Conservation (phyloP, 1,284 basidiomycete genomes). For the Bondarzewia mesenterica region DNA sequence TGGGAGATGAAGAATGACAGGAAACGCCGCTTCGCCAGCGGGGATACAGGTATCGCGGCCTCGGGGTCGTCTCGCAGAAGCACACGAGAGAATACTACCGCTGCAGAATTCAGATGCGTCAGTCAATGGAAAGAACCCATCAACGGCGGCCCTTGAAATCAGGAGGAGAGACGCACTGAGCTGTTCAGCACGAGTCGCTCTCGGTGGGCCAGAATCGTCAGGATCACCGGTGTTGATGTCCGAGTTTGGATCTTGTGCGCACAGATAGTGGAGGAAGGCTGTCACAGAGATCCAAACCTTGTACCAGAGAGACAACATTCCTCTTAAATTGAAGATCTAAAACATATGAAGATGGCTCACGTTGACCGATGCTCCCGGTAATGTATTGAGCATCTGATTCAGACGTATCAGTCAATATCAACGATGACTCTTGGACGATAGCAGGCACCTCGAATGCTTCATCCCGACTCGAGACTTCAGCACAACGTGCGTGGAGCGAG, state of each 20-base stretch:
- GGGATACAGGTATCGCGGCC: conserved; percentile 31
- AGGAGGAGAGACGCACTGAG: not conserved
- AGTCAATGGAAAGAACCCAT: not conserved
- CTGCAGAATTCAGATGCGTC: conserved; percentile 23
- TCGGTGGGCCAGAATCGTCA: not conserved
- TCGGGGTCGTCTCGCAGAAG: conserved; percentile 47
- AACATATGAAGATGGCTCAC: conserved; percentile 26
- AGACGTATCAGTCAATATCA: not conserved
- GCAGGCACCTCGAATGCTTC: conserved; percentile 57
- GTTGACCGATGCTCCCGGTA: conserved; percentile 50
- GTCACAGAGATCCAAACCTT: conserved; percentile 71
- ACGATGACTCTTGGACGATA: conserved; percentile 4
- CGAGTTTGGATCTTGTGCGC: conserved; percentile 30
- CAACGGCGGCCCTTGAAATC: no score
- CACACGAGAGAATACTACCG: conserved; percentile 48
- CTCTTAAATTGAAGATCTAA: not conserved
- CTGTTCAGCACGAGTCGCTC: not conserved
- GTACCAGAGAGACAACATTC: not conserved
- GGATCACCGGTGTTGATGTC: no score
- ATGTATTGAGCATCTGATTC: conserved; percentile 36
- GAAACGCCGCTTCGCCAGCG: conserved; percentile 47
- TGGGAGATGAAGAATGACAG: conserved; percentile 43
- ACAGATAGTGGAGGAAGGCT: conserved; percentile 59
- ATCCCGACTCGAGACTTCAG: conserved; percentile 44
- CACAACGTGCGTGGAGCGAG: conserved; percentile 44